Conservation (phyloP, 768 basidiomycete genomes). For the Psilocybe sp. region DNA sequence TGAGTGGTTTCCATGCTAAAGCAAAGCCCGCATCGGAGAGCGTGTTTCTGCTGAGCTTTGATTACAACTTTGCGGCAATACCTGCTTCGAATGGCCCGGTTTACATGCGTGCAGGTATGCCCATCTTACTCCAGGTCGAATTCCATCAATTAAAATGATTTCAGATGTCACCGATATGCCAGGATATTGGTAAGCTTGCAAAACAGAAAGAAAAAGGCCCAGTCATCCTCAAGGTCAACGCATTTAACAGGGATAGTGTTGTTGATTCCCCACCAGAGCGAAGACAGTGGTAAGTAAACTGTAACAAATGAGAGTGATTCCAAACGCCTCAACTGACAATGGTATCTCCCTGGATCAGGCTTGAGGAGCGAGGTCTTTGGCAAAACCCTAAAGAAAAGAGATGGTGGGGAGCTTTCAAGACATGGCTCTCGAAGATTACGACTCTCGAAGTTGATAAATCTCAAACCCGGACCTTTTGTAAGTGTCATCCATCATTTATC, state of each 20-base stretch:
- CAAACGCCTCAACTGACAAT: too few species aligned
- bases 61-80: constrained; percentile 18
- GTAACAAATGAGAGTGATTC: too few species aligned
- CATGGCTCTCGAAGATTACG: constrained; percentile 11
- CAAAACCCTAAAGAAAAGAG: constrained; percentile 7
- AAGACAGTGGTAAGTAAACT: constrained; percentile 9
- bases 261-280: constrained; percentile 10
- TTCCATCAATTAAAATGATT: not conserved
- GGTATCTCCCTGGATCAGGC: too few species aligned
- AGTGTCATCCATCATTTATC: too few species aligned
- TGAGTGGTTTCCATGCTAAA: constrained; percentile 8
- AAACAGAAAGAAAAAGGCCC: too few species aligned
- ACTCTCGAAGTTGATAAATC: constrained; percentile 5
- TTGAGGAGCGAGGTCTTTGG: constrained; percentile 9
- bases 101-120: constrained; percentile 1
- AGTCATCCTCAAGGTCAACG: not conserved
- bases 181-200: constrained; percentile 10
- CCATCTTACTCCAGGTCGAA: not conserved
- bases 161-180: constrained; percentile 10
- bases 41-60: constrained; percentile 15
- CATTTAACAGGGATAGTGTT: constrained; percentile 2
- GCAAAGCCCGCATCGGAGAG: constrained; percentile 15
- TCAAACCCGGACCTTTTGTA: constrained; percentile 7
- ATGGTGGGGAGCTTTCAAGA: constrained; percentile 13
- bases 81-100: constrained; percentile 8